Evolutionary conservation across 805 yeast species (phyloP), one percentile per base, ranked within the genome.

Genomic region (Candida piceae): DNA sequence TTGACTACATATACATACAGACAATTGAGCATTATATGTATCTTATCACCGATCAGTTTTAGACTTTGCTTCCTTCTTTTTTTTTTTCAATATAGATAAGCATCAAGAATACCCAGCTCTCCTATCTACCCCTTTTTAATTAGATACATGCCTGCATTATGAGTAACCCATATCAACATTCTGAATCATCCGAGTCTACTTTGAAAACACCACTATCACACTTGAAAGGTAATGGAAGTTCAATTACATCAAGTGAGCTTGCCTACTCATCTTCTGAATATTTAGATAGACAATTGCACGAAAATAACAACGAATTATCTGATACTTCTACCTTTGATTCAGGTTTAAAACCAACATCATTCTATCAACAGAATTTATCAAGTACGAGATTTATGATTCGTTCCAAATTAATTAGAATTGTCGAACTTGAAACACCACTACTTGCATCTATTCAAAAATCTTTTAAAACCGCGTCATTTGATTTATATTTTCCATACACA

Each of bases 401-500:
- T 35, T 57, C 69, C 20, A 41, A 49, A 38, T 54, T 85, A 20
- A 58, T 80, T 26, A 81, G 82, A 1, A 46, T 69, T 13, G 70
- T 89, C 5, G 67, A 82, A 20, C 50, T 60, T 32, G 97, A 90
- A 57, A 80, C 94, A 0, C 71, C 67, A 2, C 40, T 71, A 1
- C 58, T 90, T n/a, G 65, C 70, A 8, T 46, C 46, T 4, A 60
- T 85, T 40, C 98, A 90, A 63, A 36, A 50, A 4, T 32, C 40
- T 5, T 50, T 66, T 10, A 66, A 95, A 39, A 56, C 60, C 26
- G 68, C 76, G 2, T 34, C 58, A 13, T 59, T 80, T 35, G 97
- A 89, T 61, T 52, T 67, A 18, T 93, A 83, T 52, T 90, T 90
- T 61, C 83, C 94, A 7, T 77, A 85, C 68, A 75, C 95, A 3